These are phyloP conservation scores for Aureobasidium sp. DNA, from an alignment of 2,329 filamentous ascomycete species.

Conservation along the genomic window DNA sequence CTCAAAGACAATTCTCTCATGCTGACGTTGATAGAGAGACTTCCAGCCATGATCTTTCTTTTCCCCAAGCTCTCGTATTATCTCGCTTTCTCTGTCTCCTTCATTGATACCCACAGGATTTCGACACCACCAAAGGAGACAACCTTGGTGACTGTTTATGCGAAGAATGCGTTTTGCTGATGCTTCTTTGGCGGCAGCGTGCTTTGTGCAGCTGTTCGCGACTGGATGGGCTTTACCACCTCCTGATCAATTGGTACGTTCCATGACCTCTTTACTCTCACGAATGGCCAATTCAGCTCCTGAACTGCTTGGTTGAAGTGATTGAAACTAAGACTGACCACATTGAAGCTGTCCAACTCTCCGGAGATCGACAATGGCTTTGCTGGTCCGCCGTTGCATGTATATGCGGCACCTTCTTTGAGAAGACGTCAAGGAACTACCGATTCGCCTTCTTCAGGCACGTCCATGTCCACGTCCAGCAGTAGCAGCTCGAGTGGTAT, in stretches of 20 bases:
- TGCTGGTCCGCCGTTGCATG: background rate
- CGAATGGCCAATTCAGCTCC: background rate
- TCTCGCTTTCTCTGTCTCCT: too few relatives aligned
- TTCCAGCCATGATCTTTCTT: background rate
- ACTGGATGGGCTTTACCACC: background rate
- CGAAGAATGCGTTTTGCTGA: background rate
- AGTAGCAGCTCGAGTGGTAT: background rate
- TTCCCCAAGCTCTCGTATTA: background rate
- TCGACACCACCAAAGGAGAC: too few relatives aligned
- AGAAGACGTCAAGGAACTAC: background rate
- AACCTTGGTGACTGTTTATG: background rate
- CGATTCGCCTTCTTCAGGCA: background rate
- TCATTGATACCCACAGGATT: too few relatives aligned
- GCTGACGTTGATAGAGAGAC: background rate
- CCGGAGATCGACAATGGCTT: background rate
- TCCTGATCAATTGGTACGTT: background rate
- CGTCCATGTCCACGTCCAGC: background rate
- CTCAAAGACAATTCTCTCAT: background rate
- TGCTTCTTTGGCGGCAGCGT: background rate
- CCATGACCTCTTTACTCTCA: too few relatives aligned
- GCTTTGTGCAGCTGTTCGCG: conserved; percentile 5
- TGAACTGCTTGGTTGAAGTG: background rate
- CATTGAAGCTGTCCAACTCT: background rate
- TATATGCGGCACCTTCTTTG: background rate
- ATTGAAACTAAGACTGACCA: background rate